Conservation (phyloP, 257 asterid species). For the Rhazya stricta region DNA sequence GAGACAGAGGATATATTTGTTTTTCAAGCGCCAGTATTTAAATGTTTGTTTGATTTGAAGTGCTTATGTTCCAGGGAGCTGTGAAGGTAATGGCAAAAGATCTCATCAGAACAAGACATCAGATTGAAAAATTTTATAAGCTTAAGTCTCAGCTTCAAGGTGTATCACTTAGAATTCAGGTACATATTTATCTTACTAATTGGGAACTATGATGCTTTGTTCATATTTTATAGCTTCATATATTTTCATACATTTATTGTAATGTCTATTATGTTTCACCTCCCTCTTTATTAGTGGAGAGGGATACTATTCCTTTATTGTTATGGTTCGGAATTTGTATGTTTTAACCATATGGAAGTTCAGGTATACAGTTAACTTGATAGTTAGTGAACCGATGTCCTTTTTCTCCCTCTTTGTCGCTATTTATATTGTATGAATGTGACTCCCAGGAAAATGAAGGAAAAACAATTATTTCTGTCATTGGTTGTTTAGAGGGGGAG, state of each 20-base stretch:
- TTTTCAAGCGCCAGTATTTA: constrained; percentile 10
- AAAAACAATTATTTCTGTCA: not conserved
- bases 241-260: not conserved
- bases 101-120: constrained; percentile 96
- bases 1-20: not conserved
- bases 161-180: constrained; percentile 97
- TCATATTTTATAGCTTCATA: not conserved
- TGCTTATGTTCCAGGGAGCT: constrained; percentile 71
- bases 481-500: not conserved
- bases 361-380: not conserved
- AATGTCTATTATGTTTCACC: not conserved
- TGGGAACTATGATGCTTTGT: not conserved
- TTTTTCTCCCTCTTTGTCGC: no score
- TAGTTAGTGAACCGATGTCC: not conserved
- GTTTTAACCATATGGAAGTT: not conserved
- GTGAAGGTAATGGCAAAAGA: constrained; percentile 99
- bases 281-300: not conserved
- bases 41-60: constrained; percentile 23
- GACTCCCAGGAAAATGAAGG: not conserved
- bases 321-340: not conserved
- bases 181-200: constrained; percentile 15
- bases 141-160: constrained; percentile 98
- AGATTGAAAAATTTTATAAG: constrained; percentile 89
- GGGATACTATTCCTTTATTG: not conserved
- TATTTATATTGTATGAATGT: not conserved